Evolutionary conservation across 2,329 filamentous ascomycete species (phyloP).

Genomic region (Beauveria caledonica): DNA sequence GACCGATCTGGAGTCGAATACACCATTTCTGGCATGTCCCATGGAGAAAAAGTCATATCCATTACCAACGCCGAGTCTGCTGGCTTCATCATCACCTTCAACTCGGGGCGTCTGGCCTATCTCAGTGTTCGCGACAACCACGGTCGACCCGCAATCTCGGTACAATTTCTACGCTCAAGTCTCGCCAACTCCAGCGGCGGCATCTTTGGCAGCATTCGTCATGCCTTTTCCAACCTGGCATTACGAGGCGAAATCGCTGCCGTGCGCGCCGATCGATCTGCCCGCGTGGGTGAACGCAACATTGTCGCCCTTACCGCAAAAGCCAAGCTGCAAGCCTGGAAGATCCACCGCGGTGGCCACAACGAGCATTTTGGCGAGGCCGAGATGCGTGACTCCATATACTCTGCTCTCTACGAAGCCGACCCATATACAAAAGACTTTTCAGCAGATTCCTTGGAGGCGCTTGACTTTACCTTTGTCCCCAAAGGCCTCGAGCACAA

Average conservation of each 20-base stretch:
- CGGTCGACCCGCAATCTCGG: conserved; percentile 71
- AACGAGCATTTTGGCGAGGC: conserved; percentile 65
- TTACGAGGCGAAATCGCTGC: conserved; percentile 73
- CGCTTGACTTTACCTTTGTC: conserved; percentile 73
- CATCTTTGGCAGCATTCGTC: conserved; percentile 73
- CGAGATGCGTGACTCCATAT: conserved; percentile 58
- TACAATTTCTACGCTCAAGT: conserved; percentile 64
- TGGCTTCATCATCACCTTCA: conserved; percentile 79
- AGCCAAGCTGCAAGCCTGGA: conserved; percentile 78
- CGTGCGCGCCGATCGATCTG: conserved; percentile 63
- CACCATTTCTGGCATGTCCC: conserved; percentile 62
- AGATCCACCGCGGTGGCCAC: conserved; percentile 78
- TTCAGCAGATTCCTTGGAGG: conserved; percentile 54
- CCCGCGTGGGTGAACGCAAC: conserved; percentile 73
- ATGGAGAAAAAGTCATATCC: conserved; percentile 68
- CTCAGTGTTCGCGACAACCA: conserved; percentile 79
- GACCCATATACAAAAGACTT: conserved; percentile 41
- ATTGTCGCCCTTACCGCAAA: conserved; percentile 71
- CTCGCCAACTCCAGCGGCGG: conserved; percentile 51
- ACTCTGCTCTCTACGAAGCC: conserved; percentile 50
- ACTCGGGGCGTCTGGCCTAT: conserved; percentile 78
- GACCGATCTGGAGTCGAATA: conserved; percentile 74
- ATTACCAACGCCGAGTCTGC: conserved; percentile 77
- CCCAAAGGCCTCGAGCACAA: conserved; percentile 43
- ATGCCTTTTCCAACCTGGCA: conserved; percentile 61